A percentile compares a stretch with the other conserved stretches of the same genome.
Evolutionary conservation across 1,139 yeast genomes (phyloP).

Genomic region (Trichomonascaceae sp.): DNA sequence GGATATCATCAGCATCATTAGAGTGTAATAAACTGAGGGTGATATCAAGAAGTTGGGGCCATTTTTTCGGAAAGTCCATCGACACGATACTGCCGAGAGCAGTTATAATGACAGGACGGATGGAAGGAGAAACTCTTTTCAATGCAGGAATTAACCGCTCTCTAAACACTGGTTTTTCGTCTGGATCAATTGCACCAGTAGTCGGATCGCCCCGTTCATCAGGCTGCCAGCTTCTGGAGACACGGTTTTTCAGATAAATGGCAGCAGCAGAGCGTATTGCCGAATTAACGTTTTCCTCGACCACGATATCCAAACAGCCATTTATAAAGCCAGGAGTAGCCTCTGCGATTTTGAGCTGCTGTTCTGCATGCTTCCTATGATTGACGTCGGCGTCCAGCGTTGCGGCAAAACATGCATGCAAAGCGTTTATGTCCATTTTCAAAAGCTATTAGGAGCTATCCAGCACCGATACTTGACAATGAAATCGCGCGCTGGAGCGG

Average conservation of each 20-base stretch:
- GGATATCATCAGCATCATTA: conserved; percentile 51
- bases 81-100: conserved; percentile 61
- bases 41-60: conserved; percentile 61
- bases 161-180: conserved; percentile 67
- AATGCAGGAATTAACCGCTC: conserved; percentile 51
- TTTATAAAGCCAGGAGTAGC: conserved; percentile 67
- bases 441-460: neutral
- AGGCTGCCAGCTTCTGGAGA: conserved; percentile 58
- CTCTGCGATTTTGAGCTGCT: conserved; percentile 52
- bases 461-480: neutral
- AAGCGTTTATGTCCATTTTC: conserved; percentile 57
- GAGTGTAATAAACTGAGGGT: conserved; percentile 54
- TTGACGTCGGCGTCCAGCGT: conserved; percentile 67
- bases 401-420: conserved; percentile 74
- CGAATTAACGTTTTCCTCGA: conserved; percentile 47
- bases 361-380: conserved; percentile 64
- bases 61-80: conserved; percentile 60
- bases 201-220: conserved; percentile 29
- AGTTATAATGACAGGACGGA: conserved; percentile 59
- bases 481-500: neutral
- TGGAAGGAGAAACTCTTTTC: conserved; percentile 37
- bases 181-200: conserved; percentile 47
- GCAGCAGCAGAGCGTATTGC: conserved; percentile 75
- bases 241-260: conserved; percentile 75
- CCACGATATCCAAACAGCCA: conserved; percentile 73